A percentile compares a stretch with the other conserved stretches of the same genome.
Evolutionary conservation across 2,329 filamentous ascomycete genomes (phyloP).

Genomic region (Clonostachys chloroleuca): DNA sequence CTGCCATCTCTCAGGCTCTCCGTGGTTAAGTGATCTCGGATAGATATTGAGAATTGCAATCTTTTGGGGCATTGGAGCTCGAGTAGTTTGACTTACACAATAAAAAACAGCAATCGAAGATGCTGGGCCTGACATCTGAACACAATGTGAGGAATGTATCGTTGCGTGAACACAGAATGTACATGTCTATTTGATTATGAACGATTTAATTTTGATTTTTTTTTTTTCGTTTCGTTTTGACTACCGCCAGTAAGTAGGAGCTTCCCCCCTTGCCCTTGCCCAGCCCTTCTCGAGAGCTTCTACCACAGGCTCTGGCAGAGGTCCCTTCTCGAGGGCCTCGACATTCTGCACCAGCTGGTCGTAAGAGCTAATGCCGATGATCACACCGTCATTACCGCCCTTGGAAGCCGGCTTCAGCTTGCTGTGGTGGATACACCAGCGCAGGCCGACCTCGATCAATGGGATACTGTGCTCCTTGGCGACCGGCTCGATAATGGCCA

Average conservation of each 20-base stretch:
- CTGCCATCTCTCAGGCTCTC: too few species aligned
- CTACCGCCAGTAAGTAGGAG: slow-evolving; percentile 2
- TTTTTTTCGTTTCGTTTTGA: background rate
- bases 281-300: slow-evolving; percentile 2
- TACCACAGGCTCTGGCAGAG: slow-evolving; percentile 1
- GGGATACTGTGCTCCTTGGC: slow-evolving; percentile 1
- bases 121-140: too few species aligned
- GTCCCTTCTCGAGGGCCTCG: slow-evolving; percentile 20
- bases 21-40: too few species aligned
- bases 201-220: too few species aligned
- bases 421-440: slow-evolving; percentile 3
- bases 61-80: too few species aligned
- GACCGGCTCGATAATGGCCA: slow-evolving; percentile 2
- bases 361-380: slow-evolving; percentile 13
- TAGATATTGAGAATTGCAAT: too few species aligned
- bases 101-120: too few species aligned
- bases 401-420: slow-evolving; percentile 1
- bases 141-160: too few species aligned
- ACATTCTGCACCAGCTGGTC: slow-evolving; percentile 39
- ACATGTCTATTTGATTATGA: too few species aligned
- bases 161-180: too few species aligned
- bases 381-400: slow-evolving; percentile 1
- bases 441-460: slow-evolving; percentile 1
- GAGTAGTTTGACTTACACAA: too few species aligned
- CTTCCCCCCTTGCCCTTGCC: slow-evolving; percentile 1